A percentile compares a stretch with the other conserved stretches of the same genome.
phyloP scores from a whole-genome alignment of 495 filamentous ascomycete species.

The Tuber brumale region DNA sequence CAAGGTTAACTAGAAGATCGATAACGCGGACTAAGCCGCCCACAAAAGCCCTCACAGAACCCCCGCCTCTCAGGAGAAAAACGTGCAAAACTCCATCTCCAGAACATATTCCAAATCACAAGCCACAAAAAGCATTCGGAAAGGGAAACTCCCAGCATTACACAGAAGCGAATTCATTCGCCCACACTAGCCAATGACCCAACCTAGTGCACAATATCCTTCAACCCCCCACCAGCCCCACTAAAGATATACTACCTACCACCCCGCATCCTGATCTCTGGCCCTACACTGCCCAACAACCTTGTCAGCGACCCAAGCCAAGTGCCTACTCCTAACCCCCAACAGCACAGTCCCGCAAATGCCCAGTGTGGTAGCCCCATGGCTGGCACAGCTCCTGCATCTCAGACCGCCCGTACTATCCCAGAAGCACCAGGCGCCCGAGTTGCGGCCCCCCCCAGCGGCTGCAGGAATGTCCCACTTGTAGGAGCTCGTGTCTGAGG shows the following conservation, averaged over 20 bases:
- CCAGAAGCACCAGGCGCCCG: neutral
- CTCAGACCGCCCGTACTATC: neutral
- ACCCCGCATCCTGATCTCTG: neutral
- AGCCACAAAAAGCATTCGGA: too few species aligned
- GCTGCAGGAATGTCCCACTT: neutral
- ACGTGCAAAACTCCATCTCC: too few species aligned
- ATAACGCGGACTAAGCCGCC: too few species aligned
- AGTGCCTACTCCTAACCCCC: neutral
- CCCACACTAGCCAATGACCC: neutral
- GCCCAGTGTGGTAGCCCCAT: neutral
- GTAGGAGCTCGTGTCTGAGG: neutral
- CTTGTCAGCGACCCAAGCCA: neutral
- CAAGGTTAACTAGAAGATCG: too few species aligned
- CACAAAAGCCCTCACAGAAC: too few species aligned
- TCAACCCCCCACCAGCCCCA: too few species aligned
- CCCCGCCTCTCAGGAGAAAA: too few species aligned
- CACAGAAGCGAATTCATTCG: too few species aligned
- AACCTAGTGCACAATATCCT: neutral
- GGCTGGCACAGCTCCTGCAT: neutral
- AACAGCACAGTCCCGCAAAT: neutral
- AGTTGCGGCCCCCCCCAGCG: too few species aligned
- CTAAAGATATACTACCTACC: neutral
- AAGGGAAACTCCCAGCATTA: too few species aligned
- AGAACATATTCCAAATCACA: too few species aligned
- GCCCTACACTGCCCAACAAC: neutral